Conservation (phyloP, 805 yeast species). For the Myxozyma udenii region DNA sequence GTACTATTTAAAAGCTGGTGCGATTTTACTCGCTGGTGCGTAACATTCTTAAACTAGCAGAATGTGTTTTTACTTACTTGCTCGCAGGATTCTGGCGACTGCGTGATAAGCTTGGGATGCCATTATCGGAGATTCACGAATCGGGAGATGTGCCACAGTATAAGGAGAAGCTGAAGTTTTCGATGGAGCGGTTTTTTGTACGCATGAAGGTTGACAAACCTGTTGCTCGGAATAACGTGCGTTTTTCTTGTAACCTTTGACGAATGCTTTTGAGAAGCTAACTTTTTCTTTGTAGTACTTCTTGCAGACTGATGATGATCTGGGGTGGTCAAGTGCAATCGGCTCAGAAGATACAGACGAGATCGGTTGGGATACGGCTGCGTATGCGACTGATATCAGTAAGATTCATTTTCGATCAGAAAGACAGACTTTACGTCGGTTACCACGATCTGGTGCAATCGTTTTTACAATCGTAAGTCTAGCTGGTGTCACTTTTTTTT, state of each 20-base stretch:
- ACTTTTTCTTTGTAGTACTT: conserved; percentile 48
- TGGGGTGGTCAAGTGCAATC: conserved; percentile 64
- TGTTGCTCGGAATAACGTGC: conserved; percentile 54
- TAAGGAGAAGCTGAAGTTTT: conserved; percentile 53
- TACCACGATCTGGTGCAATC: conserved; percentile 58
- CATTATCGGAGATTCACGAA: conserved; percentile 58
- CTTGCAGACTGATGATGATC: conserved; percentile 58
- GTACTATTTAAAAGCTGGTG: conserved; percentile 57
- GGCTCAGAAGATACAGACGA: conserved; percentile 52
- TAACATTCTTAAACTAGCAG: neutral
- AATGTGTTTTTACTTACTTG: neutral
- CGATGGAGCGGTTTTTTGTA: conserved; percentile 65
- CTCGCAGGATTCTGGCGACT: conserved; percentile 56
- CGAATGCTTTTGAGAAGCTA: neutral
- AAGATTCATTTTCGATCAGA: conserved; percentile 60
- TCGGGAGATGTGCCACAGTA: conserved; percentile 68
- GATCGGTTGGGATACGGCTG: conserved; percentile 63
- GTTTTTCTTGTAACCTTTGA: neutral
- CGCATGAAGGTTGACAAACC: conserved; percentile 58
- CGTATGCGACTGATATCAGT: conserved; percentile 46
- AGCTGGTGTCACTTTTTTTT: neutral
- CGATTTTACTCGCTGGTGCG: conserved; percentile 55
- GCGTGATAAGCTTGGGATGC: conserved; percentile 55
- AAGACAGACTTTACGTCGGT: conserved; percentile 59
- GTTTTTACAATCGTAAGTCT: conserved; percentile 50